Percentiles rank a stretch among this genome's conserved stretches.
Evolutionary conservation across 345 rosid genomes (phyloP).

Genomic region (Lumnitzera littorea): DNA sequence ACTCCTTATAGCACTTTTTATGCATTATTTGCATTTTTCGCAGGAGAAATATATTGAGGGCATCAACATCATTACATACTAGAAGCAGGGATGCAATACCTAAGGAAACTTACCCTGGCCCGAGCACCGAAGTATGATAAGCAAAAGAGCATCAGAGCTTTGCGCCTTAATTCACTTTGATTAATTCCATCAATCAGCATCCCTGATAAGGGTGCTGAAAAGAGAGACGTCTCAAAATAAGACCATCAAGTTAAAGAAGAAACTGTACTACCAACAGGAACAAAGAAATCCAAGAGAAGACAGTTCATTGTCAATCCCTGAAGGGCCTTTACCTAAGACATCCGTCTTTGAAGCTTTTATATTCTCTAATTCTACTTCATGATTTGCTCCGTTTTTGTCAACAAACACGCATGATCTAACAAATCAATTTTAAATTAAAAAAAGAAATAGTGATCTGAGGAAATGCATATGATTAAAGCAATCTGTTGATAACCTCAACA

Average conservation of each 20-base stretch:
- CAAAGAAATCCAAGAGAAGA: neutral
- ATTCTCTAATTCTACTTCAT: slow-evolving; percentile 54
- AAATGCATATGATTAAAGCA: neutral
- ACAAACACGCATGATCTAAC: slow-evolving; percentile 63
- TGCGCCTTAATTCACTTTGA: slow-evolving; percentile 72
- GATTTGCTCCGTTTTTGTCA: slow-evolving; percentile 43
- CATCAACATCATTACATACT: too few relatives aligned
- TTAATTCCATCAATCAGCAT: slow-evolving; percentile 83
- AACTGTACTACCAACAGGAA: neutral
- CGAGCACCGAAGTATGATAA: slow-evolving; percentile 47
- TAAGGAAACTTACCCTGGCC: slow-evolving; percentile 47
- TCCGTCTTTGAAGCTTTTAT: slow-evolving; percentile 50
- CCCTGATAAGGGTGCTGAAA: slow-evolving; percentile 59
- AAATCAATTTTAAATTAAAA: neutral
- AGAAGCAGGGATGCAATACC: too few relatives aligned
- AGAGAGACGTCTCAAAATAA: slow-evolving; percentile 1
- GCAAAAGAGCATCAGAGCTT: slow-evolving; percentile 74
- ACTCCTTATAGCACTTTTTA: too few relatives aligned
- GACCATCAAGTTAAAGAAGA: slow-evolving; percentile 6
- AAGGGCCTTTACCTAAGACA: slow-evolving; percentile 39
- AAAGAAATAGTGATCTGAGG: neutral
- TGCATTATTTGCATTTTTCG: too few relatives aligned
- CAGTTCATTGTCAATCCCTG: slow-evolving; percentile 2
- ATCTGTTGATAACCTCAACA: neutral
- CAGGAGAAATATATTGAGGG: too few relatives aligned